Base-by-base conservation (phyloP, 345 rosid species). In the Dimocarpus longan region DNA sequence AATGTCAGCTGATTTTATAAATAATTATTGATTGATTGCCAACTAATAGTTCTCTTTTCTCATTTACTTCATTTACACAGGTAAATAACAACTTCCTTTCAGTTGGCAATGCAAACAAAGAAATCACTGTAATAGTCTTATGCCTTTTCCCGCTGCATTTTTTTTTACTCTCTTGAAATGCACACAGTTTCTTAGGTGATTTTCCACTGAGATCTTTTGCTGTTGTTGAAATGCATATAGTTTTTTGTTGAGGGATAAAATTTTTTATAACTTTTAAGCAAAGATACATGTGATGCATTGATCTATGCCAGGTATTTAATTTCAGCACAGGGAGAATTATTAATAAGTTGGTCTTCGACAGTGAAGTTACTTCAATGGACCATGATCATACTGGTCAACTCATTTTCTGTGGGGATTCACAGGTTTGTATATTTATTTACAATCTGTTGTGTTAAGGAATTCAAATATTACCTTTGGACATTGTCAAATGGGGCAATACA, bases 261-360 rank as follows among this genome's bases (percentile, higher is more conserved):
- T 1, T 10, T 26, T 26, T 10, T 43, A 21, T 26, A 15, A 43
- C 46, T 68, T 19, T 43, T 43, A 68, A 68, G n/a, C 71, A 19
- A 66, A 15, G 54, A 66, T 66, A 15, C 70, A 46, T 64, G 32
- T 39, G 9, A n/a, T 60, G 26, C 28, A 60, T 60, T 60, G 65
- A 60, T 81, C 76, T 84, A 62, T 76, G 59, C 72, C 86, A 93
- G 99, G 98, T 92, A 43, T 82, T 91, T 86, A 96, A 96, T 86
- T 96, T 96, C 86, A 93, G 99, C 91, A 96, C 99, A n/a, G 99
- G 99, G 60, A 90, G 99, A 84, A 72, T 85, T 66, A 91, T 96
- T 50, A 82, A 84, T 74, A 96, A 90, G 79, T 77, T 84, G 79
- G 57, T 74, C 63, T 82, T 92, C 39, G 92, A 90, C 32, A 85